These are phyloP conservation scores for Alternaria triticimaculans DNA, from an alignment of 2,329 filamentous ascomycete species.

Conservation along the genomic window DNA sequence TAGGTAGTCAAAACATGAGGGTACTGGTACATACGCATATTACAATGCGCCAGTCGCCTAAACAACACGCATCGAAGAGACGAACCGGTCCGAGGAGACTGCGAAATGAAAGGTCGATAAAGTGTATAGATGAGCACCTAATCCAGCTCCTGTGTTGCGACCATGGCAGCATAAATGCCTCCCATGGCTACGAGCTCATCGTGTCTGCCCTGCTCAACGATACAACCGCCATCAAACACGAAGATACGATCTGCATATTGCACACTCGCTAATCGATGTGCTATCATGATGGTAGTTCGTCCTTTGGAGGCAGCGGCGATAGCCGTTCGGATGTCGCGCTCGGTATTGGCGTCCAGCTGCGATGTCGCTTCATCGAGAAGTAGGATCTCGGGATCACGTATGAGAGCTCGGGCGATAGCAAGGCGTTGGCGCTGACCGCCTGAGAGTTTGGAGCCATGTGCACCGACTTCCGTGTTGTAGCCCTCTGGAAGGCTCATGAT, in stretches of 20 bases:
- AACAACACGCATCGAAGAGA: not conserved
- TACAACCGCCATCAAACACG: constrained; percentile 71
- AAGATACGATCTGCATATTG: constrained; percentile 83
- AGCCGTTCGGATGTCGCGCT: constrained; percentile 52
- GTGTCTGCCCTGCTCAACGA: constrained; percentile 69
- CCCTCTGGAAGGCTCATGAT: constrained; percentile 56
- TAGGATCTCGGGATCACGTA: constrained; percentile 55
- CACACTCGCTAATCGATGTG: constrained; percentile 77
- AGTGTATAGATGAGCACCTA: constrained; percentile 13
- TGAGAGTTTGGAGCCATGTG: constrained; percentile 52
- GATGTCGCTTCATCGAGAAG: constrained; percentile 57
- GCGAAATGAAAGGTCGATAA: not conserved
- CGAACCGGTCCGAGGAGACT: not conserved
- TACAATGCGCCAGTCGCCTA: not conserved
- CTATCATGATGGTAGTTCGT: constrained; percentile 74
- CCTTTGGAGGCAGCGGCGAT: constrained; percentile 51
- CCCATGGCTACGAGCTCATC: constrained; percentile 59
- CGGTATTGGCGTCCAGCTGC: constrained; percentile 55
- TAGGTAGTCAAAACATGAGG: not conserved
- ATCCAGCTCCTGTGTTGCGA: constrained; percentile 45
- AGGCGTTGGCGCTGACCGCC: constrained; percentile 57
- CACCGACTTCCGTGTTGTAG: constrained; percentile 55
- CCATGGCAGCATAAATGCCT: constrained; percentile 47
- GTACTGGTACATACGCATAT: not conserved
- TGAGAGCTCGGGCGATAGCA: constrained; percentile 55